Percentiles rank a stretch among this genome's conserved stretches.
These are phyloP conservation scores for Pelagomonas calceolata DNA, from an alignment of 108 stramenopile species.

Conservation along the genomic window DNA sequence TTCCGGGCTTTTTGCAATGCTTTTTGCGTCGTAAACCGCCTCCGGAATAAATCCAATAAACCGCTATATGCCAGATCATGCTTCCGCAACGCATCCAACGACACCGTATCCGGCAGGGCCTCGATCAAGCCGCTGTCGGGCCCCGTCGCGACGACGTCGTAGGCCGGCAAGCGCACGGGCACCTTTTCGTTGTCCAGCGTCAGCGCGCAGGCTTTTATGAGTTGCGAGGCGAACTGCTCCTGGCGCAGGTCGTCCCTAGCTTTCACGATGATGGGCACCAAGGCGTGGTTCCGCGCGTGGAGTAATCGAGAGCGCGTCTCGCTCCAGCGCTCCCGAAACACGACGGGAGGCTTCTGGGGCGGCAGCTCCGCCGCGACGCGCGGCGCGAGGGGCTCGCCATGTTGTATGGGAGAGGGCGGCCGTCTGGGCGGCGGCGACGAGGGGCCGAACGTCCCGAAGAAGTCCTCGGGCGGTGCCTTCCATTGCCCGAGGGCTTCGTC, in stretches of 20 bases:
- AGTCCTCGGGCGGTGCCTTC: not conserved
- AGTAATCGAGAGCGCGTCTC: conserved; percentile 41
- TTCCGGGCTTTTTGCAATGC: conserved; percentile 59
- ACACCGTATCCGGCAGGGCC: conserved; percentile 85
- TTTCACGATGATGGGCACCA: conserved; percentile 88
- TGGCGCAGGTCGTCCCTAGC: conserved; percentile 93
- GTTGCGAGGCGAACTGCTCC: conserved; percentile 81
- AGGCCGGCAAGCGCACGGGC: conserved; percentile 79
- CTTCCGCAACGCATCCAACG: conserved; percentile 73
- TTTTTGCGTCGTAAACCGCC: conserved; percentile 59
- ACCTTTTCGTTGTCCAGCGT: conserved; percentile 74
- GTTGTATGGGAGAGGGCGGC: not conserved
- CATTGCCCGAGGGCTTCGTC: too few relatives aligned
- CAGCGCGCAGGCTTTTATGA: conserved; percentile 69
- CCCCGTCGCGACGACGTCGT: conserved; percentile 85
- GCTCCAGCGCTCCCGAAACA: conserved; percentile 86
- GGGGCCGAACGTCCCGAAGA: not conserved
- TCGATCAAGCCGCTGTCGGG: conserved; percentile 83
- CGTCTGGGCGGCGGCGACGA: not conserved
- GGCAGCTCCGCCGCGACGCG: too few relatives aligned
- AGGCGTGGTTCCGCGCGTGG: conserved; percentile 25
- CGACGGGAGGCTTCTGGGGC: conserved; percentile 43
- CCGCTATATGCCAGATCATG: conserved; percentile 65
- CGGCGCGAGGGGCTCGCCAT: not conserved
- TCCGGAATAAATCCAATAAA: conserved; percentile 66